Evolutionary conservation across 192 early-diverging fungal genomes (phyloP).

Genomic region (Linnemannia schmuckeri): DNA sequence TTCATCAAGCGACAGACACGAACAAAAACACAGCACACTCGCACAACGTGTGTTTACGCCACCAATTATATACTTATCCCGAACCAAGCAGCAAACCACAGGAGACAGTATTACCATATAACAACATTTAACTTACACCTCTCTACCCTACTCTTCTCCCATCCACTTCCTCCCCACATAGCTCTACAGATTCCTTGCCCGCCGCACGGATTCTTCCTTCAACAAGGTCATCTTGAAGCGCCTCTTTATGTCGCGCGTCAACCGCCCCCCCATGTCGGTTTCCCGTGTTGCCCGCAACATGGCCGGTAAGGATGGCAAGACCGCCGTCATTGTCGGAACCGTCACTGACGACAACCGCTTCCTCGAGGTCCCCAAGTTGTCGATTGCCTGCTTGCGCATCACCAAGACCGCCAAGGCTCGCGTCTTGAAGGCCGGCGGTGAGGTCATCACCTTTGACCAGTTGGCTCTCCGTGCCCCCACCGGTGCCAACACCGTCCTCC

Average conservation of each 20-base stretch:
- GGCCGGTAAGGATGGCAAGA: constrained; percentile 80
- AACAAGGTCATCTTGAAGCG: constrained; percentile 99
- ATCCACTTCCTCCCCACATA: constrained; percentile 18
- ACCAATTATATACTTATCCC: background rate
- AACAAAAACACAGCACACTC: background rate
- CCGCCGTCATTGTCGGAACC: constrained; percentile 96
- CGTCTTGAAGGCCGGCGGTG: constrained; percentile 99
- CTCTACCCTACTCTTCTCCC: background rate
- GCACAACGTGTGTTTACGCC: background rate
- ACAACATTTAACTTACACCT: constrained; percentile 62
- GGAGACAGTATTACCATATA: background rate
- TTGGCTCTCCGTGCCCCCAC: constrained; percentile 98
- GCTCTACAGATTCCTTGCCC: constrained; percentile 99
- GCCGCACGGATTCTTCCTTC: constrained; percentile 98
- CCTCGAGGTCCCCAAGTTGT: constrained; percentile 91
- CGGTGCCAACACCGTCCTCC: constrained; percentile 93
- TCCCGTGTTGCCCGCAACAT: constrained; percentile 89
- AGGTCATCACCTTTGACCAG: constrained; percentile 98
- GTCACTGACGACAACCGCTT: constrained; percentile 97
- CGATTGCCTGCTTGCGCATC: constrained; percentile 95
- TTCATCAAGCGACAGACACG: background rate
- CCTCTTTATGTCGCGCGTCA: constrained; percentile 98
- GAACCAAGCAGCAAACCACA: background rate
- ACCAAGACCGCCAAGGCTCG: constrained; percentile 97
- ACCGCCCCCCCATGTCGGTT: constrained; percentile 95